phyloP scores from a whole-genome alignment of 2,329 filamentous ascomycete genomes.

The Aspergillus cejpii region DNA sequence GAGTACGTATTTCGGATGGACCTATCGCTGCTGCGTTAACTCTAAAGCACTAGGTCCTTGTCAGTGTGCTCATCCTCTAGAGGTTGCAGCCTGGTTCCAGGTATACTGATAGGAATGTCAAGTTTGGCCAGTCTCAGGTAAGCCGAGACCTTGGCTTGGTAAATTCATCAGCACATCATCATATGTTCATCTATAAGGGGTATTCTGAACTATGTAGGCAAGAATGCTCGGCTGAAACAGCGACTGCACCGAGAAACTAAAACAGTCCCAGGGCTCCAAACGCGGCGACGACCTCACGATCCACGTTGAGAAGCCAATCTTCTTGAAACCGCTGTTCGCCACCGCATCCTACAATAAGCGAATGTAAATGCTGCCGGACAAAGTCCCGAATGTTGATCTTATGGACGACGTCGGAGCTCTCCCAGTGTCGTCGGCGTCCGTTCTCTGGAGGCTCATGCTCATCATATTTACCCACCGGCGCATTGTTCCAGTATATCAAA shows the following conservation, averaged over 20 bases:
- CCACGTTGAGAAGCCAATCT: conserved; percentile 41
- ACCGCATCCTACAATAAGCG: conserved; percentile 36
- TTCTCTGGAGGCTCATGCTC: conserved; percentile 39
- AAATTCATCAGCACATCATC: neutral
- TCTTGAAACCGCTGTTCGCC: conserved; percentile 39
- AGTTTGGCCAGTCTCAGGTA: too few species aligned
- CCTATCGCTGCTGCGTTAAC: too few species aligned
- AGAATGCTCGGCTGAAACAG: neutral
- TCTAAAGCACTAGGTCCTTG: too few species aligned
- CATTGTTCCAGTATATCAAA: conserved; percentile 36
- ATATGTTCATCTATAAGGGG: neutral
- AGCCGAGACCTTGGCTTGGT: too few species aligned
- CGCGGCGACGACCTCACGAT: conserved; percentile 36
- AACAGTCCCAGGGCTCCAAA: conserved; percentile 37
- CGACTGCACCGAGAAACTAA: conserved; percentile 4
- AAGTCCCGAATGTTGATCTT: conserved; percentile 42
- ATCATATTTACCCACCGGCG: conserved; percentile 29
- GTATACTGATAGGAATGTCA: too few species aligned
- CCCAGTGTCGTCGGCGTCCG: conserved; percentile 37
- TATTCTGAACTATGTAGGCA: neutral
- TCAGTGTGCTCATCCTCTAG: too few species aligned
- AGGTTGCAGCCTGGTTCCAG: too few species aligned
- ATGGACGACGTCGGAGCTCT: conserved; percentile 38
- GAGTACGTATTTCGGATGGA: too few species aligned
- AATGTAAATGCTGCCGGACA: conserved; percentile 37